Conservation (phyloP, 805 yeast species). For the Huiozyma sinensis region DNA sequence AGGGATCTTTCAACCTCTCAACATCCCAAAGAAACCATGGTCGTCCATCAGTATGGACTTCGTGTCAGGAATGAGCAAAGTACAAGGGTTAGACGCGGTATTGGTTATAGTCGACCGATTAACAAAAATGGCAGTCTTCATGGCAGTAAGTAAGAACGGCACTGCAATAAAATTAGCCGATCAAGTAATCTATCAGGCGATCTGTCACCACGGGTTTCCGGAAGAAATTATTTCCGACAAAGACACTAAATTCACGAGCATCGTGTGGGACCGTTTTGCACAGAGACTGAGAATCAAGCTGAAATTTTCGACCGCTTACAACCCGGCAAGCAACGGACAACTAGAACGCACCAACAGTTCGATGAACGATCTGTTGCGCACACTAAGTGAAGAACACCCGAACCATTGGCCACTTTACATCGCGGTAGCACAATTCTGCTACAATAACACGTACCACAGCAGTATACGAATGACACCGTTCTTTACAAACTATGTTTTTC, state of each 20-base stretch:
- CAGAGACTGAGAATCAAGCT: not conserved
- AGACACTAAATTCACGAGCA: too few species aligned
- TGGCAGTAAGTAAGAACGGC: not conserved
- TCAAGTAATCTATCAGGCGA: not conserved
- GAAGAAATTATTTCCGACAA: not conserved
- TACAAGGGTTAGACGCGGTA: not conserved
- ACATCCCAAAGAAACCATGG: not conserved
- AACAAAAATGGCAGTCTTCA: not conserved
- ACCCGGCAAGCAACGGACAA: not conserved
- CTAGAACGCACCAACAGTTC: too few species aligned
- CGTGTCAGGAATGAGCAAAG: not conserved
- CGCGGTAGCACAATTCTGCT: not conserved
- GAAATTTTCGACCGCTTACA: not conserved
- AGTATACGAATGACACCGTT: not conserved
- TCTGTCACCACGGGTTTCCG: not conserved
- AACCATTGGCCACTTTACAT: too few species aligned
- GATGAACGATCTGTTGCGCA: too few species aligned
- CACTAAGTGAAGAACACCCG: too few species aligned
- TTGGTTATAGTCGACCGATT: too few species aligned
- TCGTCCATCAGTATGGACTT: not conserved
- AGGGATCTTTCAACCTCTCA: not conserved
- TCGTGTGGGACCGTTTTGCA: not conserved
- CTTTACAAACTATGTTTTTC: constrained; percentile 1
- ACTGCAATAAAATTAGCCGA: not conserved
- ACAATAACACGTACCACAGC: not conserved